Conservation (phyloP, 331 rosid species). For the Telfairia occidentalis region DNA sequence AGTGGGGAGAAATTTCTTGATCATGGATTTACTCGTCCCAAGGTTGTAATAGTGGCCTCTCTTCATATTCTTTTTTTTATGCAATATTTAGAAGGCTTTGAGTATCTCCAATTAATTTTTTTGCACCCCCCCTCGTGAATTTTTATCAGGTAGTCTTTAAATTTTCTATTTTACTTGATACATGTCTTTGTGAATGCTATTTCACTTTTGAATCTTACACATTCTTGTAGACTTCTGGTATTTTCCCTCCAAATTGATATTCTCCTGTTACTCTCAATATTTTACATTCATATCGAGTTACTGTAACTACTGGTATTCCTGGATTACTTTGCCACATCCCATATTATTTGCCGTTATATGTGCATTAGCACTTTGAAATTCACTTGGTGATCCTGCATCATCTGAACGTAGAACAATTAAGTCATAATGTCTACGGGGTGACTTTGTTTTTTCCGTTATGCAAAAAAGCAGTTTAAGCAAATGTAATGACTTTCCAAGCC, state of each 20-base stretch:
- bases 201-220: neutral
- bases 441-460: neutral
- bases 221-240: neutral
- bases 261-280: too few species aligned
- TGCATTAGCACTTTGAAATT: neutral
- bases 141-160: neutral
- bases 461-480: neutral
- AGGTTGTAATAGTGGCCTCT: slow-evolving; percentile 35
- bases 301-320: neutral
- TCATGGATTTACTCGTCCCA: slow-evolving; percentile 95
- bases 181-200: neutral
- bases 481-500: neutral
- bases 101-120: neutral
- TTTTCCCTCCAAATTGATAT: neutral
- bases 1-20: slow-evolving; percentile 52
- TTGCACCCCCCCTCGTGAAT: neutral
- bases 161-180: neutral
- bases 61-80: neutral
- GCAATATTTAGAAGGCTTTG: neutral
- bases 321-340: neutral
- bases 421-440: neutral
- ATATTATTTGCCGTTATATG: neutral
- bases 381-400: neutral
- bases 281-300: neutral
- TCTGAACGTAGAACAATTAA: neutral